These are phyloP conservation scores for Pichia sp. DNA, from an alignment of 1,139 yeast species.

Conservation along the genomic window DNA sequence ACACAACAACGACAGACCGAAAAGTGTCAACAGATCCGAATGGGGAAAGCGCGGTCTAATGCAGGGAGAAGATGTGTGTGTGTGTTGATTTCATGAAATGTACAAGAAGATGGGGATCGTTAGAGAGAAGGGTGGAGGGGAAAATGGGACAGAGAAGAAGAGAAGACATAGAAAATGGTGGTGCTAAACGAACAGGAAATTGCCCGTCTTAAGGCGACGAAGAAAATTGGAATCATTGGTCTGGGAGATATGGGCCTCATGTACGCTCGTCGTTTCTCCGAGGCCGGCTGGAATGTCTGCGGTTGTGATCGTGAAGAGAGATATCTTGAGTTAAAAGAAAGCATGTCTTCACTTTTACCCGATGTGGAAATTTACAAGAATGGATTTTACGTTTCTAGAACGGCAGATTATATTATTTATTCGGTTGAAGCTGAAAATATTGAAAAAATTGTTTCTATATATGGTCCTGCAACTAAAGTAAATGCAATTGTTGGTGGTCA, in stretches of 20 bases:
- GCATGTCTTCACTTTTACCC: slow-evolving; percentile 34
- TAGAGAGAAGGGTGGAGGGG: not conserved
- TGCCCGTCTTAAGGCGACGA: slow-evolving; percentile 28
- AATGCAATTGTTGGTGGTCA: slow-evolving; percentile 98
- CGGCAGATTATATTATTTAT: slow-evolving; percentile 76
- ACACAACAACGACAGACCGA: no score
- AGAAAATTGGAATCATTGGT: slow-evolving; percentile 83
- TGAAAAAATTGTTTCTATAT: slow-evolving; percentile 57
- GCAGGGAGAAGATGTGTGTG: no score
- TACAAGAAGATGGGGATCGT: not conserved
- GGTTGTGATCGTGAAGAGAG: slow-evolving; percentile 83
- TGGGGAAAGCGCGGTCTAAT: no score
- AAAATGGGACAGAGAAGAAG: not conserved
- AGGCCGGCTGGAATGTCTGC: slow-evolving; percentile 85
- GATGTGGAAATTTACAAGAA: slow-evolving; percentile 46
- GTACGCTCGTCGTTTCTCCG: slow-evolving; percentile 71
- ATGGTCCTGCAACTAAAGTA: slow-evolving; percentile 81
- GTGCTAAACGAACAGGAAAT: slow-evolving; percentile 16
- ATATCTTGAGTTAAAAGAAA: slow-evolving; percentile 42
- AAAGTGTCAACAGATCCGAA: no score
- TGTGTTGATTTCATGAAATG: not conserved
- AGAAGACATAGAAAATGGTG: slow-evolving; percentile 8
- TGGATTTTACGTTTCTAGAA: slow-evolving; percentile 79
- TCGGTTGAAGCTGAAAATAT: slow-evolving; percentile 88
- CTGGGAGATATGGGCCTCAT: slow-evolving; percentile 94